Conservation (phyloP, 2,329 filamentous ascomycete genomes). For the Botryosphaeria dothidea region DNA sequence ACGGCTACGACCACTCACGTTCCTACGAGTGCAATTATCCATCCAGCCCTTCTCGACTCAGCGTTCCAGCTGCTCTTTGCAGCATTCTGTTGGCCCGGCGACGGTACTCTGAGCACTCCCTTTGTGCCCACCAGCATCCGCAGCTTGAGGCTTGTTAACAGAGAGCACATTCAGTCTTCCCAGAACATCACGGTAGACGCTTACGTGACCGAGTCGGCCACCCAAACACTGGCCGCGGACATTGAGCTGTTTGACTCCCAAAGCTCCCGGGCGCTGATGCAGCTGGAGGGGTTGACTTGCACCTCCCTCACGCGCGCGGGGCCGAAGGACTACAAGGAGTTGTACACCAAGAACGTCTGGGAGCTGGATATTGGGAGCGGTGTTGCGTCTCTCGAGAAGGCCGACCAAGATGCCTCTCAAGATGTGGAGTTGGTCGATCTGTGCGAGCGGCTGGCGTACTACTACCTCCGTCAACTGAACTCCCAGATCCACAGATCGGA, state of each 20-base stretch:
- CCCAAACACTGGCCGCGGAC: background rate
- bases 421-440: no score
- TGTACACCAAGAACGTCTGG: no score
- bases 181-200: background rate
- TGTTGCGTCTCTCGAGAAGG: no score
- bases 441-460: no score
- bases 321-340: no score
- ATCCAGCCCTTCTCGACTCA: slow-evolving; percentile 34
- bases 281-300: background rate
- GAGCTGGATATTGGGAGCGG: no score
- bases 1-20: background rate
- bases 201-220: background rate
- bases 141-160: slow-evolving; percentile 15
- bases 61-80: slow-evolving; percentile 33
- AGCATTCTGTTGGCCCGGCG: slow-evolving; percentile 32
- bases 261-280: background rate
- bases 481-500: no score
- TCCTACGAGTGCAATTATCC: background rate
- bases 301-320: no score
- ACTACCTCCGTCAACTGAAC: no score
- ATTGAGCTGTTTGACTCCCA: background rate
- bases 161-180: background rate
- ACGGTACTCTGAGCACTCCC: slow-evolving; percentile 28
- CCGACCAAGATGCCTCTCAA: no score
- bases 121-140: slow-evolving; percentile 27